These are phyloP conservation scores for Fusarium solani-melongenae DNA, from an alignment of 2,329 filamentous ascomycete genomes.

Conservation along the genomic window DNA sequence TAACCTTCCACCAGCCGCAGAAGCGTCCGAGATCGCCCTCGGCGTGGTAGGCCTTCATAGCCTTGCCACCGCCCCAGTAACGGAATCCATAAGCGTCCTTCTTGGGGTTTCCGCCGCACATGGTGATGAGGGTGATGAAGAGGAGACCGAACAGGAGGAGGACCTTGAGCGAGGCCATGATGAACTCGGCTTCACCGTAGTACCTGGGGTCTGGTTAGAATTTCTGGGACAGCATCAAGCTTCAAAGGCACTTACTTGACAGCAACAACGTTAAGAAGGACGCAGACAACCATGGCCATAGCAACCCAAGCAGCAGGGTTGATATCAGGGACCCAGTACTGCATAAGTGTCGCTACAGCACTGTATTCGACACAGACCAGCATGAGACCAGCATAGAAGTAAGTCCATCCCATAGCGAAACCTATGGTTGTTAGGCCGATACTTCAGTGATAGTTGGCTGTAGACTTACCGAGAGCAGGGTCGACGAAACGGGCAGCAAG, in stretches of 20 bases:
- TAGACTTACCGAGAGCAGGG: constrained; percentile 57
- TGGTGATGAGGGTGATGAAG: constrained; percentile 73
- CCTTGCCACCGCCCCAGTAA: constrained; percentile 57
- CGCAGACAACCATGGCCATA: constrained; percentile 57
- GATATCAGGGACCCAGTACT: constrained; percentile 55
- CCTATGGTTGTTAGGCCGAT: constrained; percentile 33
- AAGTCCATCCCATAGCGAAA: constrained; percentile 66
- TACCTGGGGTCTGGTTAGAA: constrained; percentile 34
- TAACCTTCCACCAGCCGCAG: constrained; percentile 63
- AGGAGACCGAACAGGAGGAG: constrained; percentile 65
- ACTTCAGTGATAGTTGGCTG: not conserved
- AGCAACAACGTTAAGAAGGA: constrained; percentile 59
- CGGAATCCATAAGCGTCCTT: constrained; percentile 73
- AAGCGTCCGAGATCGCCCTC: constrained; percentile 68
- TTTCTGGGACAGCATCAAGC: accelerated
- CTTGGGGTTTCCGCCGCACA: constrained; percentile 74
- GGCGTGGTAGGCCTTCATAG: constrained; percentile 49
- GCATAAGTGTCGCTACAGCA: constrained; percentile 57
- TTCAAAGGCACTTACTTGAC: constrained; percentile 50
- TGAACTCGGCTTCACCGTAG: constrained; percentile 58
- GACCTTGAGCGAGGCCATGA: constrained; percentile 68
- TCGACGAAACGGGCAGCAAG: constrained; percentile 66
- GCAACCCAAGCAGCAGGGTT: constrained; percentile 62
- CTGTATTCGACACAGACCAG: constrained; percentile 58
- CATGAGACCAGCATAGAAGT: constrained; percentile 60